Percentiles rank a stretch among this genome's conserved stretches.
These are phyloP conservation scores for Acer yangbiense DNA, from an alignment of 345 rosid species.

Conservation along the genomic window DNA sequence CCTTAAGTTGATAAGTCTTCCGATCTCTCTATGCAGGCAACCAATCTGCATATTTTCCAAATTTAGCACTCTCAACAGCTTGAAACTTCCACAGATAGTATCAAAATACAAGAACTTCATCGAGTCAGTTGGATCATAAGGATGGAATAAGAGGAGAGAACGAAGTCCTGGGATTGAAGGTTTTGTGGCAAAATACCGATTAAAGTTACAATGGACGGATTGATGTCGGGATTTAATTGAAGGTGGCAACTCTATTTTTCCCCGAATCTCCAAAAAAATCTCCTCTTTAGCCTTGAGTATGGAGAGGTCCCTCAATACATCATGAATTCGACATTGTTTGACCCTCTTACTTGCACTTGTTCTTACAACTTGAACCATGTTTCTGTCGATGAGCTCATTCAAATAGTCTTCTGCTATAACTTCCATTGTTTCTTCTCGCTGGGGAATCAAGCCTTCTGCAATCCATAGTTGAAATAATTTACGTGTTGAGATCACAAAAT, in stretches of 20 bases:
- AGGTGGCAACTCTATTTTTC: background rate
- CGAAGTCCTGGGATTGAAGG: background rate
- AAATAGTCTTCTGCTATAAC: constrained; percentile 29
- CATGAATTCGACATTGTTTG: constrained; percentile 28
- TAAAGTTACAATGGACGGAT: background rate
- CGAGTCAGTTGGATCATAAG: background rate
- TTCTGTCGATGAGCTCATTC: constrained; percentile 26
- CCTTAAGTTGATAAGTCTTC: constrained; percentile 22
- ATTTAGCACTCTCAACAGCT: constrained; percentile 22
- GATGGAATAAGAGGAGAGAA: constrained; percentile 18
- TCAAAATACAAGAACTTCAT: background rate
- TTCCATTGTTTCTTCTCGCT: constrained; percentile 26
- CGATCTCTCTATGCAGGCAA: constrained; percentile 19
- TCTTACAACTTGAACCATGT: constrained; percentile 31
- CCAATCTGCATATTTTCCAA: constrained; percentile 28
- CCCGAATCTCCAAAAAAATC: constrained; percentile 22
- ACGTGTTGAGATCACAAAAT: constrained; percentile 14
- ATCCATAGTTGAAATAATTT: constrained; percentile 31
- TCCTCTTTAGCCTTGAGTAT: constrained; percentile 27
- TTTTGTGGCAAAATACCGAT: background rate
- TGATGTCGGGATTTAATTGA: constrained; percentile 12
- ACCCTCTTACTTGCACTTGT: constrained; percentile 18
- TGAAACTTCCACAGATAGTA: constrained; percentile 4
- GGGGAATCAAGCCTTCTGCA: constrained; percentile 30
- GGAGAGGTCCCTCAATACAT: constrained; percentile 24